Base-by-base conservation (phyloP, 441 rosid species). In the Metrosideros polymorpha region DNA sequence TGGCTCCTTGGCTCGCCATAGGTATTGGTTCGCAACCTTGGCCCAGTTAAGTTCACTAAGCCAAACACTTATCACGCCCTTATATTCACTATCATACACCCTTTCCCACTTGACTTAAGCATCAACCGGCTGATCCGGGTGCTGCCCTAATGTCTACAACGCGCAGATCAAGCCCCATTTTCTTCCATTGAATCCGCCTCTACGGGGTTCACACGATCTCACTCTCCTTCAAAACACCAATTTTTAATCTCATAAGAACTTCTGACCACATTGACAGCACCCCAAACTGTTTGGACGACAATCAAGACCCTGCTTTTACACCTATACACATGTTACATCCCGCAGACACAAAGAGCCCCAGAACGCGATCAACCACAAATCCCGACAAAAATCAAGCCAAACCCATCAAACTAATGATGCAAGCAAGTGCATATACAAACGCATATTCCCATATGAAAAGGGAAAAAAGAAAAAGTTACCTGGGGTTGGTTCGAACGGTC, bases 401-500 rank as follows among this genome's bases (percentile, higher is more conserved):
- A 42, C 39, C 82, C 87, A 88, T 87, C 89, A 43, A 87, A 59
- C 54, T 84, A 52, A 39, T 10, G 79, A 71, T 42, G 39, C 12
- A 29, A 6, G 82, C 82, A 51, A 50, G 55, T 53, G 45, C 47
- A 52, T 3, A 50, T 22, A 83, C 57, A 83, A 83, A 83, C 27
- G 54, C 18, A 47, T 27, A 49, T 12, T 42, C 54, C 25, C 51
- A 30, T 56, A 35, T 13, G 43, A 84, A 76, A 43, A 83, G 54
- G 29, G 86, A 15, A 47, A n/a, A 1, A 27, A 7, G 30, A 27
- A 54, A 61, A 12, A 66, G 71, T 83, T 86, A 95, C 98, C 95
- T 91, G 93, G 84, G 93, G 91, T 89, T 88, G 87, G 85, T 90
- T 87, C 42, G 90, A n/a, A 45, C 0, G 53, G 25, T 52, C 63